phyloP scores from a whole-genome alignment of 208 protist genomes.

The Trypanosoma lewisi region DNA sequence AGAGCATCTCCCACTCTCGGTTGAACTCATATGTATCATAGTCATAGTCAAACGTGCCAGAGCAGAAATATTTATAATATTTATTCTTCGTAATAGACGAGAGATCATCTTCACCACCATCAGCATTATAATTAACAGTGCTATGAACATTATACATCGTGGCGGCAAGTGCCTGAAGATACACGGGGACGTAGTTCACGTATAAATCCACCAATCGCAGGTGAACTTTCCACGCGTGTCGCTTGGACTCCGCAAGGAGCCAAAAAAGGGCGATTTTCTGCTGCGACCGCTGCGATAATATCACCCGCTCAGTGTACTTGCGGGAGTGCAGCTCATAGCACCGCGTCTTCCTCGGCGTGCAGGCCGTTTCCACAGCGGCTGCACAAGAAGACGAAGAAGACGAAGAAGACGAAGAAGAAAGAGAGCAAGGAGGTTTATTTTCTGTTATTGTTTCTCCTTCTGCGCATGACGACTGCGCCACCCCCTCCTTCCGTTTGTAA shows the following conservation, averaged over 20 bases:
- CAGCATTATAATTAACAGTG: neutral
- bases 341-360: constrained; percentile 1
- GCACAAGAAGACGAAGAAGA: neutral
- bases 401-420: no score
- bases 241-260: constrained; percentile 46
- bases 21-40: constrained; percentile 41
- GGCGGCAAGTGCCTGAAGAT: constrained; percentile 19
- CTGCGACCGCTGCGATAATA: constrained; percentile 44
- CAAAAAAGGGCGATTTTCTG: constrained; percentile 55
- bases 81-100: constrained; percentile 12
- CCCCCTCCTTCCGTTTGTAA: constrained; percentile 12
- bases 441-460: neutral
- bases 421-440: no score
- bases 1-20: constrained; percentile 41
- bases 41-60: constrained; percentile 45
- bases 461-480: neutral
- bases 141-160: neutral
- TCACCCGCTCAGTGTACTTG: constrained; percentile 46
- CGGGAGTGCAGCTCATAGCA: constrained; percentile 36
- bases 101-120: neutral
- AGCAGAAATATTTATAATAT: constrained; percentile 24
- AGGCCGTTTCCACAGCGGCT: neutral
- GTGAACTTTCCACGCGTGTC: constrained; percentile 32
- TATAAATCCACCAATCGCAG: constrained; percentile 47
- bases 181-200: constrained; percentile 46